Base-by-base conservation (phyloP, 495 filamentous ascomycete genomes). In the Penicillium chermesinum region DNA sequence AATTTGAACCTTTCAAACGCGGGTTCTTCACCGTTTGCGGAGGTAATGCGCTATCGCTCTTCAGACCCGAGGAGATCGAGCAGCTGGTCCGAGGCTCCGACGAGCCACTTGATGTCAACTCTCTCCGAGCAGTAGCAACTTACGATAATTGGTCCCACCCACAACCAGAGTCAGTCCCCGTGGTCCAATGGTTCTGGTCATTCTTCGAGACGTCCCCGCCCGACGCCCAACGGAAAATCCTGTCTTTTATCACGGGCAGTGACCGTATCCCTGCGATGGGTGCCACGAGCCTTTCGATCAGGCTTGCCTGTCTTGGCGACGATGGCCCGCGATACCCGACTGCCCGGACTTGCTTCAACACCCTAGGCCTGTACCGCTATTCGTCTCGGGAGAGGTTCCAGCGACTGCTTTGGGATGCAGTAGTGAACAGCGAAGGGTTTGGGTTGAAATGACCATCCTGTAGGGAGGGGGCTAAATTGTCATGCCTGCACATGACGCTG, bases 51-150 rank as follows among this genome's bases (percentile, higher is more conserved):
- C 71, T 95, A 17, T 88, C 86, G 2, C 76, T 96, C 9, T 96
- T 96, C 62, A 81, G 89, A n/a, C 86, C 91, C 2, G 91, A 96
- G 64, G 91, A 96, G 62, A 94, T 96, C 50, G 91, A 96, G 59
- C 74, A 95, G 3, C 77, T 96, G 2, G 77, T 96, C 12, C 83
- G 91, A 34, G 91, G 91, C 17, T 91, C 87, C n/a, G 88, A 91
- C 44, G 88, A 91, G 53, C 61, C 82, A 32, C 75, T 96, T 2
- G 90, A 96, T 54, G 83, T 96, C 38, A 71, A 72, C 2, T 83
- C 85, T 18, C 71, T 96, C 10, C 80, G 79, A 41, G 87, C 82
- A 0, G 91, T 89, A 17, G 88, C 90, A 3, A 76, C 80, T 30
- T 95, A 93, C 55, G 88, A 95, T 22, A 84, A 84, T 44, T 96